These are phyloP conservation scores for Lagenidium sp. DNA, from an alignment of 352 stramenopile genomes.

Conservation along the genomic window DNA sequence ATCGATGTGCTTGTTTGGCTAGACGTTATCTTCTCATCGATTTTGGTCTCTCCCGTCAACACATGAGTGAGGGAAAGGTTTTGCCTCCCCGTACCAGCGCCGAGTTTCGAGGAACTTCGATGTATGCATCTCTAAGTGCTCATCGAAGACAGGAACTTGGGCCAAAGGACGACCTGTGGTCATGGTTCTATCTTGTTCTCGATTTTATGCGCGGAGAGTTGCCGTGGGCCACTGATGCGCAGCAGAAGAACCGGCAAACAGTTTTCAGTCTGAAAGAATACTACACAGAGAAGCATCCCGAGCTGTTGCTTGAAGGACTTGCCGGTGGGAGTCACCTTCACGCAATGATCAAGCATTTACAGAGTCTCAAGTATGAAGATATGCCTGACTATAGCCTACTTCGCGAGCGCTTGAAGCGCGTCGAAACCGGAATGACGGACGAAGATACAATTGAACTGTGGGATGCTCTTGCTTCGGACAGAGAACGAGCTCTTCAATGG, in stretches of 20 bases:
- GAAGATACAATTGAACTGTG: conserved; percentile 36
- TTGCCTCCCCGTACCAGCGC: conserved; percentile 47
- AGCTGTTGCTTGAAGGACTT: conserved; percentile 63
- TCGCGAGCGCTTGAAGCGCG: conserved; percentile 23
- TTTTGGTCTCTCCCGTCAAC: conserved; percentile 78
- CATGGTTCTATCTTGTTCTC: conserved; percentile 85
- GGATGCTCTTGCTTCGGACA: conserved; percentile 27
- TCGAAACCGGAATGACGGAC: conserved; percentile 21
- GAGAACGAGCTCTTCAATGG: conserved; percentile 54
- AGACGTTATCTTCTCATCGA: conserved; percentile 74
- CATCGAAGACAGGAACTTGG: conserved; percentile 73
- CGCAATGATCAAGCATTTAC: conserved; percentile 70
- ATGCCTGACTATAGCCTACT: conserved; percentile 57
- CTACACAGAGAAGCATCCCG: conserved; percentile 67
- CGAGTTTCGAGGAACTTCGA: conserved; percentile 83
- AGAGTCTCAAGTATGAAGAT: conserved; percentile 66
- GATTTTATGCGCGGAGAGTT: conserved; percentile 84
- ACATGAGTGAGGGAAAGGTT: conserved; percentile 54
- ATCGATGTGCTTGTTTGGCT: not conserved
- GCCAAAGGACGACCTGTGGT: conserved; percentile 84
- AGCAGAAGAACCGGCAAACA: conserved; percentile 77
- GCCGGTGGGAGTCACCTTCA: conserved; percentile 56
- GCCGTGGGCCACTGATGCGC: conserved; percentile 71
- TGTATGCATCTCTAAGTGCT: conserved; percentile 84
- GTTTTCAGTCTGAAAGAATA: conserved; percentile 79